A percentile compares a stretch with the other conserved stretches of the same genome.
Conservation (phyloP, 78 protist genomes). For the Chrysochromulina parva region DNA sequence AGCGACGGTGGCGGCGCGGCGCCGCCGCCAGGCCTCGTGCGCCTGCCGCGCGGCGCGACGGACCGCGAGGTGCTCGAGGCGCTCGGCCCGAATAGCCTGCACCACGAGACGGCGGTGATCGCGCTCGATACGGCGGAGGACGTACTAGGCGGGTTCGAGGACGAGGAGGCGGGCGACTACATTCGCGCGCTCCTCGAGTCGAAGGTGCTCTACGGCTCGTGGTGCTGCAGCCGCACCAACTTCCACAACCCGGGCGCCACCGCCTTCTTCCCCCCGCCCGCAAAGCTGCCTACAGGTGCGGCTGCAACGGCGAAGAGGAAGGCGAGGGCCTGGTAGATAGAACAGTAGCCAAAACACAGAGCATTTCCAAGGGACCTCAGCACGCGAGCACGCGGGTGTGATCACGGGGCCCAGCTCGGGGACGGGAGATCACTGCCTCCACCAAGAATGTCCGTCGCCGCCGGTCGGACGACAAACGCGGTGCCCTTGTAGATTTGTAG, state of each 20-base stretch:
- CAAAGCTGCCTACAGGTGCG: background rate
- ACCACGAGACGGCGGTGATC: background rate
- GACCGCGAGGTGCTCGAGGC: conserved; percentile 1
- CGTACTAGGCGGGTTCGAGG: background rate
- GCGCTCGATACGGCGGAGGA: background rate
- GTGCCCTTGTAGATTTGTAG: too few species aligned
- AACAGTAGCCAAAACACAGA: too few species aligned
- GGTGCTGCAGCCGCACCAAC: conserved; percentile 1
- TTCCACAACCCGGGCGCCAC: background rate
- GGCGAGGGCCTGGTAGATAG: background rate
- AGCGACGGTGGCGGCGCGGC: background rate
- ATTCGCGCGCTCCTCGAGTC: background rate
- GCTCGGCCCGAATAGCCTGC: background rate
- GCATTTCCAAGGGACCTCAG: too few species aligned
- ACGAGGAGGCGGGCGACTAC: background rate
- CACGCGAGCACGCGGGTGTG: too few species aligned
- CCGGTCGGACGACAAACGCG: too few species aligned
- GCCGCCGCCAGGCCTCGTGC: background rate
- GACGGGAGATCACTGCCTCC: too few species aligned
- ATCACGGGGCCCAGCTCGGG: too few species aligned
- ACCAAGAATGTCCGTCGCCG: too few species aligned
- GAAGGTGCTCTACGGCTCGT: background rate
- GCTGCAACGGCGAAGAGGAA: background rate
- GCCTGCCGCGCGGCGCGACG: background rate
- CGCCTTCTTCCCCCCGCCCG: background rate